These are phyloP conservation scores for Tillandsia fasciculata DNA, from an alignment of 176 grass and related monocot genomes.

Conservation along the genomic window DNA sequence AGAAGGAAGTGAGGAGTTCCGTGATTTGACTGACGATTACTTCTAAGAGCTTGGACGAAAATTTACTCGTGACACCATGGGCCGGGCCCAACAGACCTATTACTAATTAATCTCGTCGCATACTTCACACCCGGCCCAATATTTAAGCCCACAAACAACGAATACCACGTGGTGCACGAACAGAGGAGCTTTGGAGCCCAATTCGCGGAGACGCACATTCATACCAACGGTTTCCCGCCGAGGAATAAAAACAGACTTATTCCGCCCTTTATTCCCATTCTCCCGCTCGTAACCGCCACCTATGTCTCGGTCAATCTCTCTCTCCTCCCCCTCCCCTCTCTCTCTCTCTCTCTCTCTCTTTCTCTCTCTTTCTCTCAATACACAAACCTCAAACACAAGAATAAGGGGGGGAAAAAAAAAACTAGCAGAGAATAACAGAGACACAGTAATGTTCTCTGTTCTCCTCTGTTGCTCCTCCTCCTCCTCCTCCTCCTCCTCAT, in stretches of 20 bases:
- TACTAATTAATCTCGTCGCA: too few relatives aligned
- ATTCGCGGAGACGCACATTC: not conserved
- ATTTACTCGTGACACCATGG: too few relatives aligned
- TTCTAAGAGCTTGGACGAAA: slow-evolving; percentile 1
- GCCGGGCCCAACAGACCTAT: too few relatives aligned
- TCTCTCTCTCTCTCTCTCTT: slow-evolving; percentile 1
- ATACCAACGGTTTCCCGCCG: slow-evolving; percentile 2
- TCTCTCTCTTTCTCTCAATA: too few relatives aligned
- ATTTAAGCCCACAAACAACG: not conserved
- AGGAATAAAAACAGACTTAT: slow-evolving; percentile 15
- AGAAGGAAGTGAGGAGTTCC: not conserved
- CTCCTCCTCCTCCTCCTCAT: not conserved
- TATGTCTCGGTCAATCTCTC: slow-evolving; percentile 3
- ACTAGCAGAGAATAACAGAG: not conserved
- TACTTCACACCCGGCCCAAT: too few relatives aligned
- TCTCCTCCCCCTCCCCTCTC: not conserved
- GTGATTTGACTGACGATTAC: slow-evolving; percentile 10
- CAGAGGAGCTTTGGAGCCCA: not conserved
- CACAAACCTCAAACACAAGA: not conserved
- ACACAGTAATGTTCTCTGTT: not conserved
- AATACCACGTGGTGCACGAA: not conserved
- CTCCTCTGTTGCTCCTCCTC: not conserved
- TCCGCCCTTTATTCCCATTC: slow-evolving; percentile 17
- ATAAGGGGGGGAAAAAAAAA: not conserved
- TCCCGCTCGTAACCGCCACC: slow-evolving; percentile 18